Evolutionary conservation across 1,139 yeast species (phyloP).

Genomic region (Debaryomyces sp.): DNA sequence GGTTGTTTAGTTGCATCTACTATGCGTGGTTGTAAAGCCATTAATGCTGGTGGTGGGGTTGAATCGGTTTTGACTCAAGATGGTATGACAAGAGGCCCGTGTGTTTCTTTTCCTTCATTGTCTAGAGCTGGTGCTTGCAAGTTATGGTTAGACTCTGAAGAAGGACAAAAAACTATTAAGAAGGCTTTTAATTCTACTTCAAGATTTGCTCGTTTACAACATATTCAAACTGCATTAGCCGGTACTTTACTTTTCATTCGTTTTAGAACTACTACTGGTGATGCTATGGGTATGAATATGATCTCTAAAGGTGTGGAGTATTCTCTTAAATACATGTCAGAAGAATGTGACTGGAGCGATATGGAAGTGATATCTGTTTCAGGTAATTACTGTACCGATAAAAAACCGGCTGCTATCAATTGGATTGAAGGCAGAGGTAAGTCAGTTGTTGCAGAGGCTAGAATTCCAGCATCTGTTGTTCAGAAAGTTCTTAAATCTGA

Average conservation of each 20-base stretch:
- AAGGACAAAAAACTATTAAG: constrained; percentile 80
- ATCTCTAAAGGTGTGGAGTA: constrained; percentile 96
- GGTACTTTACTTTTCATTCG: constrained; percentile 87
- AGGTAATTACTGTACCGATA: constrained; percentile 97
- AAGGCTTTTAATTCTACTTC: constrained; percentile 96
- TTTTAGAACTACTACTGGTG: constrained; percentile 97
- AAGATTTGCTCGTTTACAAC: constrained; percentile 92
- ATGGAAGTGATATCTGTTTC: constrained; percentile 92
- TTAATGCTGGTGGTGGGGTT: constrained; percentile 96
- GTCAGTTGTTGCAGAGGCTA: constrained; percentile 96
- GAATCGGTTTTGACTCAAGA: constrained; percentile 89
- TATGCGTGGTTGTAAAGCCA: constrained; percentile 98
- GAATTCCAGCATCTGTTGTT: constrained; percentile 81
- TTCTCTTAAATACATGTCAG: constrained; percentile 81
- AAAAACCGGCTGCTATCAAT: constrained; percentile 96
- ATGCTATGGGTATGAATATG: constrained; percentile 99
- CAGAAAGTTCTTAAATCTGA: constrained; percentile 83
- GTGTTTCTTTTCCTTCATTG: constrained; percentile 84
- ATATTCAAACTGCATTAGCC: constrained; percentile 92
- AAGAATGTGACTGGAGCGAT: constrained; percentile 89
- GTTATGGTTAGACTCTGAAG: constrained; percentile 93
- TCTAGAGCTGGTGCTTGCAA: constrained; percentile 93
- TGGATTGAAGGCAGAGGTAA: constrained; percentile 99
- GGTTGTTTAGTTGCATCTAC: constrained; percentile 98
- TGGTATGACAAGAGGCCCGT: constrained; percentile 99